These are phyloP conservation scores for Phytopythium sindhum DNA, from an alignment of 352 stramenopile species.

Conservation along the genomic window DNA sequence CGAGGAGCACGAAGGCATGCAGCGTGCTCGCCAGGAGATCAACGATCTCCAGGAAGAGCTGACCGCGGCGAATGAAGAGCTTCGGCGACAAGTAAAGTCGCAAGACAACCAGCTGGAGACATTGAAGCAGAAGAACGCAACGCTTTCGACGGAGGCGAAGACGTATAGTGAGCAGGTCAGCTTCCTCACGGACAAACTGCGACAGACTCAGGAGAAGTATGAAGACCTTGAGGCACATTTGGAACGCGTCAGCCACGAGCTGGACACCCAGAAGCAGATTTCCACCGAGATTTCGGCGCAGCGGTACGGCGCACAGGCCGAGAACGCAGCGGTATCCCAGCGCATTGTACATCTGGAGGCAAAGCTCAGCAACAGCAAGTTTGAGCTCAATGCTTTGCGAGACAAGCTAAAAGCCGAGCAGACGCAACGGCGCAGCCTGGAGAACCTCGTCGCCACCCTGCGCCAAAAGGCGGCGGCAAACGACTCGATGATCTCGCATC, in stretches of 20 bases:
- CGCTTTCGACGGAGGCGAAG: conserved; percentile 41
- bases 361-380: conserved; percentile 68
- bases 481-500: conserved; percentile 49
- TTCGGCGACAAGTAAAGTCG: conserved; percentile 57
- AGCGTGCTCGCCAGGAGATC: conserved; percentile 53
- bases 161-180: conserved; percentile 81
- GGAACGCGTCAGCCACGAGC: conserved; percentile 37
- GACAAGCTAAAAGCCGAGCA: conserved; percentile 55
- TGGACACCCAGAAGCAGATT: conserved; percentile 65
- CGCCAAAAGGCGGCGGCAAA: conserved; percentile 65
- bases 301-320: conserved; percentile 65
- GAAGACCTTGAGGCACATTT: conserved; percentile 55
- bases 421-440: conserved; percentile 50
- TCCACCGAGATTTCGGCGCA: conserved; percentile 79
- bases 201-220: conserved; percentile 44
- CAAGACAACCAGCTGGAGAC: conserved; percentile 56
- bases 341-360: conserved; percentile 75
- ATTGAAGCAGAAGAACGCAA: conserved; percentile 52
- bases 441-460: conserved; percentile 59
- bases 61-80: conserved; percentile 51
- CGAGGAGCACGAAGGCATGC: conserved; percentile 67
- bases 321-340: conserved; percentile 72
- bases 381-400: conserved; percentile 57
- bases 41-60: conserved; percentile 57
- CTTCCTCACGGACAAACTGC: conserved; percentile 73